Percentiles rank a stretch among this genome's conserved stretches.
Conservation (phyloP, 305 asterid genomes). For the Fraxinus angustifolia region DNA sequence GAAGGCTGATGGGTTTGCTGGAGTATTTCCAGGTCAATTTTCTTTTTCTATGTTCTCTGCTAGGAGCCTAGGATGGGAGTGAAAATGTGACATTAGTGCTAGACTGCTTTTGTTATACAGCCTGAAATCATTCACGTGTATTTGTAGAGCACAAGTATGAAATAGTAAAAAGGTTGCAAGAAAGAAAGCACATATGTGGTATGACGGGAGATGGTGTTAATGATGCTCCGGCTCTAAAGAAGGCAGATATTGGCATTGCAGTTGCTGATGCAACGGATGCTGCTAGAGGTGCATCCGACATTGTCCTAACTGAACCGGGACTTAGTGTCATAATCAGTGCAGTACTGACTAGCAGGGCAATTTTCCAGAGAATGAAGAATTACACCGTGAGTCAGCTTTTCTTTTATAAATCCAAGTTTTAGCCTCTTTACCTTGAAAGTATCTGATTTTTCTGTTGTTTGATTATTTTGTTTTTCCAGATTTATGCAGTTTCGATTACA, state of each 20-base stretch:
- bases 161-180: slow-evolving; percentile 69
- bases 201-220: slow-evolving; percentile 93
- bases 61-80: neutral
- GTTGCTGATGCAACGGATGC: slow-evolving; percentile 91
- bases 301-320: slow-evolving; percentile 77
- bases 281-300: slow-evolving; percentile 76
- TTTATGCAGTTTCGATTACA: slow-evolving; percentile 61
- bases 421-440: neutral
- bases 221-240: slow-evolving; percentile 80
- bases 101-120: neutral
- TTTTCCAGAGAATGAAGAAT: slow-evolving; percentile 82
- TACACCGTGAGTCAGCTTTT: slow-evolving; percentile 48
- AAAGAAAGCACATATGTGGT: slow-evolving; percentile 71
- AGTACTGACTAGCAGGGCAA: slow-evolving; percentile 76
- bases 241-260: slow-evolving; percentile 85
- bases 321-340: slow-evolving; percentile 76
- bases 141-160: slow-evolving; percentile 71
- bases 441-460: neutral
- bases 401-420: slow-evolving; percentile 10
- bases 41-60: neutral
- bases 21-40: slow-evolving; percentile 72
- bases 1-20: slow-evolving; percentile 86
- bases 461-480: slow-evolving; percentile 32
- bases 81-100: neutral
- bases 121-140: neutral